These are phyloP conservation scores for Fusarium nodosum DNA, from an alignment of 2,329 filamentous ascomycete species.

Conservation along the genomic window DNA sequence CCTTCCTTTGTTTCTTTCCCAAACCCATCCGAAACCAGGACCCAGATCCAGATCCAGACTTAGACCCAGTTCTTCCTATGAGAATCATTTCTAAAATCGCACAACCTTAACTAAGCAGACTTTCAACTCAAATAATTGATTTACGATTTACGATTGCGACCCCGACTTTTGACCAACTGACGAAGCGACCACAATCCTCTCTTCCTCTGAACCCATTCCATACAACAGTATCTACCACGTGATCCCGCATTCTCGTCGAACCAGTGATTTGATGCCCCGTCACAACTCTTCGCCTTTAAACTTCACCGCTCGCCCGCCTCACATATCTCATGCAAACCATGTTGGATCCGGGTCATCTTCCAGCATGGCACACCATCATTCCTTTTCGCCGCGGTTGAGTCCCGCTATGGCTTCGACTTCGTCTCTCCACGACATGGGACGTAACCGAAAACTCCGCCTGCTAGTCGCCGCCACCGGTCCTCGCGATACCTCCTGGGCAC, in stretches of 20 bases:
- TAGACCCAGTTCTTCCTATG: conserved; percentile 10
- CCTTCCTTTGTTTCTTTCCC: conserved; percentile 19
- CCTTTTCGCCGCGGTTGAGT: conserved; percentile 51
- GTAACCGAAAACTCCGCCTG: conserved; percentile 67
- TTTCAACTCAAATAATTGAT: conserved; percentile 26
- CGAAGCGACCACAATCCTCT: not conserved
- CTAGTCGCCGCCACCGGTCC: conserved; percentile 76
- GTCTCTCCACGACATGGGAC: conserved; percentile 56
- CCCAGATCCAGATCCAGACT: conserved; percentile 9
- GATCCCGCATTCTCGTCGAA: conserved; percentile 42
- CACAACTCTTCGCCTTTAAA: conserved; percentile 47
- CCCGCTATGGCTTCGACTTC: conserved; percentile 53
- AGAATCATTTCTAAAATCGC: conserved; percentile 43
- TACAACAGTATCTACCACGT: conserved; percentile 41
- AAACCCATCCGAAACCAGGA: conserved; percentile 6
- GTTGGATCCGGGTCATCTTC: conserved; percentile 48
- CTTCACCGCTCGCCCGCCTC: conserved; percentile 50
- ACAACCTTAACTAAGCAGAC: conserved; percentile 24
- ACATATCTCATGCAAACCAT: conserved; percentile 50
- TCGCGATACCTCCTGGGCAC: conserved; percentile 74
- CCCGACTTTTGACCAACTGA: conserved; percentile 1
- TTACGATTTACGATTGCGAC: conserved; percentile 26
- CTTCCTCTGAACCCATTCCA: not conserved
- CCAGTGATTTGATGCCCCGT: conserved; percentile 53
- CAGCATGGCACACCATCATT: conserved; percentile 54